Percentiles rank a stretch among this genome's conserved stretches.
These are phyloP conservation scores for Zygoascus biomembranicola DNA, from an alignment of 805 yeast genomes.

Conservation along the genomic window DNA sequence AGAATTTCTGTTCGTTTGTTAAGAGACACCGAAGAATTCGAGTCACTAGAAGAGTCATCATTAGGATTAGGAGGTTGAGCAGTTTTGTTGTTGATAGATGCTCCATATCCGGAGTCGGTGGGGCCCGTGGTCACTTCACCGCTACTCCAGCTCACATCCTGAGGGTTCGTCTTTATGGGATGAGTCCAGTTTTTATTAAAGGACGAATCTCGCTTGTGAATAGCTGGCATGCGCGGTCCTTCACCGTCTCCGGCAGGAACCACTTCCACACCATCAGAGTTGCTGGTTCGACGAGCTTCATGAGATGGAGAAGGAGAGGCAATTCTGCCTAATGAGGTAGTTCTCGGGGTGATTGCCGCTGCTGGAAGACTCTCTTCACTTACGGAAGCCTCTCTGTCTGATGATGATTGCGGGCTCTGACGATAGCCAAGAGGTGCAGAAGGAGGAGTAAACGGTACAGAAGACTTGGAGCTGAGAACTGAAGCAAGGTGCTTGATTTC, in stretches of 20 bases:
- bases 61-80: neutral
- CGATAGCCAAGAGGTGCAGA: neutral
- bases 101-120: neutral
- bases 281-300: too few relatives aligned
- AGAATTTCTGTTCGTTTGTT: neutral
- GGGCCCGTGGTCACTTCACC: neutral
- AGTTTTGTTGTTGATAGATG: neutral
- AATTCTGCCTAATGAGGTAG: neutral
- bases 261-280: neutral
- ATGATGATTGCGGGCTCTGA: neutral
- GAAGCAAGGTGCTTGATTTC: constrained; percentile 61
- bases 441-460: too few relatives aligned
- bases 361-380: neutral
- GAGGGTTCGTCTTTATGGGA: constrained; percentile 2
- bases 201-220: constrained; percentile 13
- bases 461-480: neutral
- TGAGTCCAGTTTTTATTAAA: constrained; percentile 18
- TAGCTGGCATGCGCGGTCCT: too few relatives aligned
- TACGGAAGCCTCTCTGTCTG: neutral
- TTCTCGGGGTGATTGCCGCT: neutral
- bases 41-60: neutral
- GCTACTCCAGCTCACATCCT: neutral
- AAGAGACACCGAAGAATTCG: neutral
- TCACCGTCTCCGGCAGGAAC: neutral
- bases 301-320: neutral